These are phyloP conservation scores for Pezicula rhizophila DNA, from an alignment of 2,329 filamentous ascomycete genomes.

Conservation along the genomic window DNA sequence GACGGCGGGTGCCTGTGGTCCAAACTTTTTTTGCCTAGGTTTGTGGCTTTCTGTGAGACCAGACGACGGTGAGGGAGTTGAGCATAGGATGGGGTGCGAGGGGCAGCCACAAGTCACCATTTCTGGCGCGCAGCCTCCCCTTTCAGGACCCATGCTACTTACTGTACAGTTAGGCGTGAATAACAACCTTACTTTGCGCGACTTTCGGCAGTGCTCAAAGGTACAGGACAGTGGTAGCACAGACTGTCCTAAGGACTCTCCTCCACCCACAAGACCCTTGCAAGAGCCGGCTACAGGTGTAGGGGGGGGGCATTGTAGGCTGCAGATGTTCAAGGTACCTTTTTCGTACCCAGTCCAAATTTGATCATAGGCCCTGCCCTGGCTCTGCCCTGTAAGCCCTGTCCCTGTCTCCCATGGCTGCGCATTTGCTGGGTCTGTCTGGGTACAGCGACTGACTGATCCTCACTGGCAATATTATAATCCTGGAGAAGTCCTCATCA, in stretches of 20 bases:
- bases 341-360: background rate
- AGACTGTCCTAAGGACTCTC: too few species aligned
- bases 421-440: background rate
- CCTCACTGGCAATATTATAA: constrained; percentile 7
- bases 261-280: background rate
- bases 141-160: background rate
- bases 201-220: too few species aligned
- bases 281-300: background rate
- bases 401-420: background rate
- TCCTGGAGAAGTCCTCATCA: constrained; percentile 11
- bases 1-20: too few species aligned
- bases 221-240: too few species aligned
- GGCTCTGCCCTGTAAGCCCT: background rate
- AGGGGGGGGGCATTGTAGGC: background rate
- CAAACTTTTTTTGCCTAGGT: too few species aligned
- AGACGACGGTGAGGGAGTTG: background rate
- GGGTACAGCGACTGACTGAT: background rate
- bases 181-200: background rate
- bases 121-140: background rate
- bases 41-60: background rate
- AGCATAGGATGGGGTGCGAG: background rate
- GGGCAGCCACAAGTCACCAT: background rate
- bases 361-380: background rate
- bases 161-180: background rate
- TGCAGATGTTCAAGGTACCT: background rate